Evolutionary conservation across 306 rosid species (phyloP), one percentile per base, ranked within the genome.

Genomic region (Fragaria nilgerrensis): DNA sequence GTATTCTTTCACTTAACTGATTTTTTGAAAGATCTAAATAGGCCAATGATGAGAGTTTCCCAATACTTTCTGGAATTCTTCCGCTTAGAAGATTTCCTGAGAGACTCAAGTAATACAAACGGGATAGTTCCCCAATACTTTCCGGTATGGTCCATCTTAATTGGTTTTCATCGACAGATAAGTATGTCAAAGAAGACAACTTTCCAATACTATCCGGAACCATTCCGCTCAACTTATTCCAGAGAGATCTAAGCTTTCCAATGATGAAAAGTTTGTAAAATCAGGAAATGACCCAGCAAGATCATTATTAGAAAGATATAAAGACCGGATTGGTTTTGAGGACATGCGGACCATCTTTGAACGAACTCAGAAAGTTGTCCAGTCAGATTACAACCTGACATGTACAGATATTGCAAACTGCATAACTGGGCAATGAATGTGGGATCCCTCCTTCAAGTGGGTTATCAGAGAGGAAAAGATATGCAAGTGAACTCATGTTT

Each of bases 231-330:
- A 58, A 58, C 34, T 10, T 10, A 58, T 58, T n/a, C 0, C 0
- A 3, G 1, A 7, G 29, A 58, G 34, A 10, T 1, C 0, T 58
- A 58, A 23, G 0, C 0, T 0, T 7, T 22, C 6, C 5, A 58
- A 11, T 23, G 16, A 11, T 9, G 15, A 9, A 58, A 58, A n/a
- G 15, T 10, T 9, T 0, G 27, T n/a, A 8, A 55, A 10, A n/a
- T 23, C 1, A 3, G 64, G 16, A 10, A 58, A 10, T 58, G 64
- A 0, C 5, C 64, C 64, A 9, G 0, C 6, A 58, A 58, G 34
- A 22, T 58, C 0, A 10, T 58, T 58, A 3, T 7, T 0, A 0
- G 16, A 20, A n/a, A 53, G 25, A 20, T 20, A 0, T 0, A 53
- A n/a, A 53, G 0, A 0, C 27, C 2, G 5, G 20, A 20, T 8